Base-by-base conservation (phyloP, 805 yeast genomes). In the Yamadazyma sp. region DNA sequence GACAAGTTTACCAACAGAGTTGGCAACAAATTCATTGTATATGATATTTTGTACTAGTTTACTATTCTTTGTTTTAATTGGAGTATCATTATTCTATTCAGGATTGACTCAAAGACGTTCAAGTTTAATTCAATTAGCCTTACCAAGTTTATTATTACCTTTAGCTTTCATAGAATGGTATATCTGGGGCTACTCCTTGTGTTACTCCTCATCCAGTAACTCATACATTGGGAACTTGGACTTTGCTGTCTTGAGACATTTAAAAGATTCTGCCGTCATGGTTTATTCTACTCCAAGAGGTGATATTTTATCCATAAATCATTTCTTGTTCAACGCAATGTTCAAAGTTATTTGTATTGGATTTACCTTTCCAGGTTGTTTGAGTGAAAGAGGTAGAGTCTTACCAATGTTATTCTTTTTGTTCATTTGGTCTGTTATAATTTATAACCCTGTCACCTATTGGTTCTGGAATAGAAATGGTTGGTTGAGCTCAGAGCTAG, bases 401-500 rank as follows among this genome's bases (percentile, higher is more conserved):
- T 14, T 62, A 7, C 73, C 73, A 3, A 64, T 67, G 72, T 31
- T 64, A 8, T 52, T 65, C 10, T 67, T 66, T 35, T 16, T 62
- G 11, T 56, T 65, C 33, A 33, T 56, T 20, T 67, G 73, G 73
- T 63, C 69, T 1, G 43, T 50, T 10, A 56, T 65, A 15, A 57
- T 67, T 12, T 66, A 65, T 39, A 65, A 65, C 36, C 73, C 73
- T 2, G 66, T 67, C 3, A 62, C 63, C 2, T 67, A 65, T 42
- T 67, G 73, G 73, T 58, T 63, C 40, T 67, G 73, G 73, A 66
- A 65, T 42, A 36, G 44, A 15, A 53, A 63, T 31, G 73, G 73
- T 7, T 67, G 72, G 72, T 53, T 67, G 4, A 61, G 69, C 0
- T 48, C 57, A 1, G 65, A 64, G 35, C 46, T 52, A 12, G 39